phyloP scores from a whole-genome alignment of 495 filamentous ascomycete species.

The Chaetomidium leptoderma region DNA sequence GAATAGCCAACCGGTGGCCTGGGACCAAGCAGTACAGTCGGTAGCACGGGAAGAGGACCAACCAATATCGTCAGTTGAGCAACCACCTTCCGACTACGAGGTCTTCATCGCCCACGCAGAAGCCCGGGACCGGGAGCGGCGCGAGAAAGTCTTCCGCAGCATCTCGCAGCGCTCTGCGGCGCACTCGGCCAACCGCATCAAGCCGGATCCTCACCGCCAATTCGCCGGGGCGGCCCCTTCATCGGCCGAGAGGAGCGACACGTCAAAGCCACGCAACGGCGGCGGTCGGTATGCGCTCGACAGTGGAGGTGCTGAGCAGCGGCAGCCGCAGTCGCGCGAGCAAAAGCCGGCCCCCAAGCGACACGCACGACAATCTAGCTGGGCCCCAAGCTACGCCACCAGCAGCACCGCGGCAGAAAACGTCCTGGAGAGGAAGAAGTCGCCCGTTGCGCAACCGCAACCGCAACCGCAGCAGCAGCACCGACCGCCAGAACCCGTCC shows the following conservation, averaged over 20 bases:
- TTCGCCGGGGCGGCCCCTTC: conserved; percentile 10
- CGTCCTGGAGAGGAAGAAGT: neutral
- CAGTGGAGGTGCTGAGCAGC: conserved; percentile 2
- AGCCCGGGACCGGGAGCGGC: conserved; percentile 24
- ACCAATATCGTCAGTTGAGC: neutral
- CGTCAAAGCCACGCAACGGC: conserved; percentile 1
- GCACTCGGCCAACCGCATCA: conserved; percentile 2
- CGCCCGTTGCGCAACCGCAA: neutral
- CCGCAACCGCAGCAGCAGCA: neutral
- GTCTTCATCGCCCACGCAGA: conserved; percentile 30
- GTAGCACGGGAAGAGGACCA: neutral
- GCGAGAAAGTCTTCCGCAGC: conserved; percentile 15
- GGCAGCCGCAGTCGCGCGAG: neutral
- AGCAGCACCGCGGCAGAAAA: neutral
- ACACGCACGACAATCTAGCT: conserved; percentile 17
- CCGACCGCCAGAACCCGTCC: neutral
- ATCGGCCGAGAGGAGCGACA: neutral
- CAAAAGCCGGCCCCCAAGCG: neutral
- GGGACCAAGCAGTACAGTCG: neutral
- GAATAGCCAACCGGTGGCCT: neutral
- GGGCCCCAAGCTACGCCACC: conserved; percentile 14
- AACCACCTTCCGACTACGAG: conserved; percentile 25
- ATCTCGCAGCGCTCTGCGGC: conserved; percentile 15
- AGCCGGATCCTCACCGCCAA: conserved; percentile 25
- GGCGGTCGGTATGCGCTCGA: neutral